Conservation (phyloP, 768 basidiomycete species). For the Paxillus involutus region DNA sequence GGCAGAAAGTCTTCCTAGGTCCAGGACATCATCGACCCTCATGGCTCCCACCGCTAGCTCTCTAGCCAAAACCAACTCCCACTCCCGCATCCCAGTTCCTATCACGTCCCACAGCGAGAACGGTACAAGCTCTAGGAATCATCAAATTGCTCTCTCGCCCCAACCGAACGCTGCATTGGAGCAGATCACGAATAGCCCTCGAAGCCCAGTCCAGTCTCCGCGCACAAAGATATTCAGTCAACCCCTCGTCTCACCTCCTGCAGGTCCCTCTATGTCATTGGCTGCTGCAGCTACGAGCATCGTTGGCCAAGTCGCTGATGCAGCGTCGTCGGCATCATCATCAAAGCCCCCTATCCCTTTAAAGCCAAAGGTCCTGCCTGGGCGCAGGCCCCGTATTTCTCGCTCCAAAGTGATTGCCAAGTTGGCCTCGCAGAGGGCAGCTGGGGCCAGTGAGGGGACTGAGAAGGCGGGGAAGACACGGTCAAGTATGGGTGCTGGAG, state of each 20-base stretch:
- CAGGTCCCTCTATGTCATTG: constrained; percentile 29
- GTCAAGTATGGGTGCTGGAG: constrained; percentile 52
- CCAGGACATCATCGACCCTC: constrained; percentile 47
- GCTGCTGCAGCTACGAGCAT: constrained; percentile 30
- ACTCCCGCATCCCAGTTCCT: constrained; percentile 26
- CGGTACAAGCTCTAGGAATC: constrained; percentile 10
- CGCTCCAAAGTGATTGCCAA: constrained; percentile 78
- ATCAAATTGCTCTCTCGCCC: constrained; percentile 9
- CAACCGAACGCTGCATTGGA: constrained; percentile 25
- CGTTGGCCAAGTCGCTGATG: constrained; percentile 6
- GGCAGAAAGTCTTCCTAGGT: constrained; percentile 13
- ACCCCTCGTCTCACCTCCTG: constrained; percentile 38
- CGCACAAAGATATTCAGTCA: constrained; percentile 50
- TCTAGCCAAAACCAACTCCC: constrained; percentile 51
- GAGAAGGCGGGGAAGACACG: constrained; percentile 34
- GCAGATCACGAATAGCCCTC: constrained; percentile 35
- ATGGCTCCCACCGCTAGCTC: constrained; percentile 79
- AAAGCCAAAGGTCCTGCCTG: constrained; percentile 33
- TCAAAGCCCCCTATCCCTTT: constrained; percentile 18
- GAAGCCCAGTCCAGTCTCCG: constrained; percentile 8
- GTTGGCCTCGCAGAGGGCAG: constrained; percentile 68
- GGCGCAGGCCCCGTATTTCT: constrained; percentile 75
- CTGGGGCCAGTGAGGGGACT: constrained; percentile 21
- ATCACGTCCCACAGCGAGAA: constrained; percentile 13
- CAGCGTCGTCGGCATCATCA: background rate